phyloP scores from a whole-genome alignment of 352 stramenopile species.

The Thalassiosira hispida region DNA sequence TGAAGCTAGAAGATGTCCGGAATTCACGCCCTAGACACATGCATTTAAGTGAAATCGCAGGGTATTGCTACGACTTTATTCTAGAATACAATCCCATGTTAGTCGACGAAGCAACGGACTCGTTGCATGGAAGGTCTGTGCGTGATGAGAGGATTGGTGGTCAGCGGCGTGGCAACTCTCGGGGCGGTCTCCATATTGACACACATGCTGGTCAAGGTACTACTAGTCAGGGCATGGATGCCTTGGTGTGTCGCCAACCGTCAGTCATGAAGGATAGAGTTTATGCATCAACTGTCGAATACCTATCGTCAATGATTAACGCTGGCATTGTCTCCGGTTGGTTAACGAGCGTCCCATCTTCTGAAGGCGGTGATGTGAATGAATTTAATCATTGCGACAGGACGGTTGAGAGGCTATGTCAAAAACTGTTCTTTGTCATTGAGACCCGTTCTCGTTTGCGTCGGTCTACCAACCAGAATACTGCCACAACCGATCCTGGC shows the following conservation, averaged over 20 bases:
- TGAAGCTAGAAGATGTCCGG: slow-evolving; percentile 42
- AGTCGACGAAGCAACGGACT: slow-evolving; percentile 6
- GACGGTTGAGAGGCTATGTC: slow-evolving; percentile 47
- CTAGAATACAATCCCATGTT: slow-evolving; percentile 45
- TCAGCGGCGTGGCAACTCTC: slow-evolving; percentile 27
- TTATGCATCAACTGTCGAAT: slow-evolving; percentile 44
- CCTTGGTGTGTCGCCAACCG: slow-evolving; percentile 32
- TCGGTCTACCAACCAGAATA: slow-evolving; percentile 42
- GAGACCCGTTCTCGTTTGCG: slow-evolving; percentile 48
- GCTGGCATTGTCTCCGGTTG: slow-evolving; percentile 51
- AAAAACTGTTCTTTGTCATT: slow-evolving; percentile 57
- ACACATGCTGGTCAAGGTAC: slow-evolving; percentile 19
- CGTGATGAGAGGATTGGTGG: slow-evolving; percentile 5
- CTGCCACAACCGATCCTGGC: slow-evolving; percentile 22
- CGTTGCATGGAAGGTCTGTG: slow-evolving; percentile 8
- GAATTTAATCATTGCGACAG: neutral
- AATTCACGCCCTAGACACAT: slow-evolving; percentile 12
- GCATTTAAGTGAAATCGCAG: slow-evolving; percentile 40
- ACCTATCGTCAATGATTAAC: slow-evolving; percentile 45
- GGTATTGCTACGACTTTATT: slow-evolving; percentile 46
- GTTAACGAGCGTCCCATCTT: slow-evolving; percentile 15
- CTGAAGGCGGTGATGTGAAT: slow-evolving; percentile 8
- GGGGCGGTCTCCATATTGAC: slow-evolving; percentile 36
- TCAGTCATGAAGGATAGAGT: slow-evolving; percentile 54
- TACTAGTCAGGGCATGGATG: slow-evolving; percentile 1